Conservation (phyloP, 805 yeast genomes). For the Saccharomycopsis malanga region DNA sequence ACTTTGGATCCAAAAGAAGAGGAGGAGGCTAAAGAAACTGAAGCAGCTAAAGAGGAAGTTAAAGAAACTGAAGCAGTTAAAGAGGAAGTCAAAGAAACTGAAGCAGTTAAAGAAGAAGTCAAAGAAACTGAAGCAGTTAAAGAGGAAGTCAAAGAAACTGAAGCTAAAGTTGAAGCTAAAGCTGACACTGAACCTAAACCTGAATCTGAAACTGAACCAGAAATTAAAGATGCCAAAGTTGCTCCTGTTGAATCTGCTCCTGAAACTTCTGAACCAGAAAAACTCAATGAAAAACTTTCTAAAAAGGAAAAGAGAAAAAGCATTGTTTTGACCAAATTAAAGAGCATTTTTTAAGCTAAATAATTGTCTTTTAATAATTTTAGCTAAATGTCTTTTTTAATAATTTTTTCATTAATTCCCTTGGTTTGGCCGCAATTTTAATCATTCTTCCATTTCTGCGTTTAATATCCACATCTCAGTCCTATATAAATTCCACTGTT, state of each 20-base stretch:
- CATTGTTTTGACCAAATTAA: conserved; percentile 35
- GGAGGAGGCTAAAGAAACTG: conserved; percentile 8
- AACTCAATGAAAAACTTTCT: conserved; percentile 15
- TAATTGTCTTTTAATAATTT: too few species aligned
- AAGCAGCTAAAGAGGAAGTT: conserved; percentile 6
- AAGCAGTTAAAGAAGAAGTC: conserved; percentile 16
- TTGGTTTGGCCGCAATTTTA: too few species aligned
- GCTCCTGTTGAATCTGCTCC: conserved; percentile 21
- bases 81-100: conserved; percentile 18
- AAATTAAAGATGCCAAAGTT: conserved; percentile 22
- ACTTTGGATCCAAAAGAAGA: conserved; percentile 20
- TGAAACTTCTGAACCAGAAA: conserved; percentile 12
- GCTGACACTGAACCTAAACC: conserved; percentile 17
- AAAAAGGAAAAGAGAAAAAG: conserved; percentile 34
- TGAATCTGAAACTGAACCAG: conserved; percentile 17
- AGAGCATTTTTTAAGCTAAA: conserved; percentile 11
- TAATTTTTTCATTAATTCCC: too few species aligned
- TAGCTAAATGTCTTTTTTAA: too few species aligned
- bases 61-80: conserved; percentile 16
- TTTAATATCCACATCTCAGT: too few species aligned
- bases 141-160: conserved; percentile 19
- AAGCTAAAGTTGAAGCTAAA: conserved; percentile 21
- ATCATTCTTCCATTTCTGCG: too few species aligned
- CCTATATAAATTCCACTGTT: too few species aligned
- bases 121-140: conserved; percentile 18